Evolutionary conservation across 2,329 filamentous ascomycete genomes (phyloP), one percentile per base, ranked within the genome.

Genomic region (Colletotrichum eleusines): DNA sequence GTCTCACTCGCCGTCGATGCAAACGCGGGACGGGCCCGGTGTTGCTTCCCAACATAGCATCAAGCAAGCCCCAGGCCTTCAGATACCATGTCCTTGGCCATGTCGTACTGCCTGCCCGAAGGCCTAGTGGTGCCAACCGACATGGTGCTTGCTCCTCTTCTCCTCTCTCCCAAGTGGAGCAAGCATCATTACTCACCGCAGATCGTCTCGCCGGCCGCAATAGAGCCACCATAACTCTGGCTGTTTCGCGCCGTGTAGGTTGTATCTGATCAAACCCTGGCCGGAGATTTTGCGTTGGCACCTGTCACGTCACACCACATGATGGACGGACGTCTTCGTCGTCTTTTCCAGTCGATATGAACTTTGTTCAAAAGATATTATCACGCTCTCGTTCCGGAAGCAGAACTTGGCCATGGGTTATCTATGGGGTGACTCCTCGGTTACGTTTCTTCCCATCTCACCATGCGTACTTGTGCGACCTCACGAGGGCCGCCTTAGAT

Each of bases 11-110:
- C 33, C 26, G 50, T 28, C 20, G 46, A 69, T 61, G 20, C 46
- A 55, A 46, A 46, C 48, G 48, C 54, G 38, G 48, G 48, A 61
- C 55, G 16, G 33, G 44, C 26, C 63, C 46, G 48, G 66, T 61
- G 40, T 40, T 61, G 26, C 63, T 40, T 70, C 62, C 33, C 67
- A 60, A 57, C 63, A 31, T 54, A 44, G 53, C 62, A 60, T 26
- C 38, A 14, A 5, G 28, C 38, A 14, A 5, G 28, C 23, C n/a
- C 23, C n/a, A 31, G 16, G 28, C 20, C 44, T 62, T 51, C n/a
- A n/a, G n/a, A n/a, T 62, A n/a, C 44, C 35, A n/a, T 23, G 11
- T 14, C 58, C 33, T 26, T 38, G 31, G 31, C 44, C 31, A 38
- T 33, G n/a, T 50, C n/a, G 31, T 38, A 26, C 58, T 50, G 44